phyloP scores from a whole-genome alignment of 148 eudicot species.

The Talinum fruticosum region DNA sequence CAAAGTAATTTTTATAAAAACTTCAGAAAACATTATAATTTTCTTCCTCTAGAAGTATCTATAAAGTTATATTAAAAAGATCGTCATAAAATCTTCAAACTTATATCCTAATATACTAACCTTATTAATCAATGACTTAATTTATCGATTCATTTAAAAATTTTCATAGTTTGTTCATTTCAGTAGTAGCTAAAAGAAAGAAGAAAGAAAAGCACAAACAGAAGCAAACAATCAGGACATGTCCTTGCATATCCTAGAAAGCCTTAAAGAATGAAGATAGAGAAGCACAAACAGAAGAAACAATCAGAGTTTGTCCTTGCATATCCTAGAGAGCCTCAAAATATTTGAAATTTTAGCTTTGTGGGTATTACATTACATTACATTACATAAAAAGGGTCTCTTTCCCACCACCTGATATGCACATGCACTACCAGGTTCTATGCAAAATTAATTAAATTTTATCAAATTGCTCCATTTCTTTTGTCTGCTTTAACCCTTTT shows the following conservation, averaged over 20 bases:
- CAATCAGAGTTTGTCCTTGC: slow-evolving; percentile 30
- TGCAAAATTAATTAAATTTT: slow-evolving; percentile 32
- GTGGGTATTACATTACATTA: not conserved
- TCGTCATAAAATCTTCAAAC: no score
- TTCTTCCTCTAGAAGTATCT: no score
- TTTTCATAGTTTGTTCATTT: no score
- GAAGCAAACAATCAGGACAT: not conserved
- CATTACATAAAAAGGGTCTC: not conserved
- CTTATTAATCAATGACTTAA: no score
- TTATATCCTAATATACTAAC: no score
- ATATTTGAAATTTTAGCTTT: slow-evolving; percentile 20
- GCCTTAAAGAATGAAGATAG: not conserved
- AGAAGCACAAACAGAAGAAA: slow-evolving; percentile 25
- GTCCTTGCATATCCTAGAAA: no score
- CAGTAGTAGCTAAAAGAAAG: no score
- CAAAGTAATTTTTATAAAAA: no score
- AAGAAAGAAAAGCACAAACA: not conserved
- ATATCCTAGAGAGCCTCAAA: slow-evolving; percentile 47
- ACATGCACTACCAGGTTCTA: slow-evolving; percentile 51
- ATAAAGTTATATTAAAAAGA: no score
- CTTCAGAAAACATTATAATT: no score
- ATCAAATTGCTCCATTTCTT: slow-evolving; percentile 24
- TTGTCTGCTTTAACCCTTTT: slow-evolving; percentile 52
- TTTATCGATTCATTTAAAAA: no score
- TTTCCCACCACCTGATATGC: slow-evolving; percentile 19